Conservation (phyloP, 495 filamentous ascomycete genomes). For the Penicillium herquei region DNA sequence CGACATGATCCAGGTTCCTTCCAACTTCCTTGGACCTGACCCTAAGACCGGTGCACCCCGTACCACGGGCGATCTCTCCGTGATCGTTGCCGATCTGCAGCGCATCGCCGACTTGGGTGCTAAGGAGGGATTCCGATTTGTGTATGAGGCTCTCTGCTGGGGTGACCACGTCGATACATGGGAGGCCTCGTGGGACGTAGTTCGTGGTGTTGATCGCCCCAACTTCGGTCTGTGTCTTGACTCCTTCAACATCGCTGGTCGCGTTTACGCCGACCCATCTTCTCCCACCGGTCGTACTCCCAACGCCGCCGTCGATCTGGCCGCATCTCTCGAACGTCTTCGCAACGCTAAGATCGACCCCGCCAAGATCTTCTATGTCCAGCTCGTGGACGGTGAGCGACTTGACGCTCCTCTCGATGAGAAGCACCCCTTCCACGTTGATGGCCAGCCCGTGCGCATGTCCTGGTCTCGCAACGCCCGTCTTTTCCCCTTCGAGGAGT, state of each 20-base stretch:
- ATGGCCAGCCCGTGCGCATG: conserved; percentile 67
- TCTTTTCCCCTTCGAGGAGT: conserved; percentile 71
- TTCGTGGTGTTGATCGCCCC: conserved; percentile 58
- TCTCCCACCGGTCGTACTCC: conserved; percentile 48
- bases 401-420: conserved; percentile 56
- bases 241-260: conserved; percentile 76
- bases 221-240: conserved; percentile 82
- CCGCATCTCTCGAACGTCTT: conserved; percentile 56
- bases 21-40: conserved; percentile 63
- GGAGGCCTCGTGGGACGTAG: conserved; percentile 72
- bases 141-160: conserved; percentile 77
- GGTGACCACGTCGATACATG: conserved; percentile 70
- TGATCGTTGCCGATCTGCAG: conserved; percentile 64
- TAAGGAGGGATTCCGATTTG: conserved; percentile 57
- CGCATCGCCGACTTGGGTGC: conserved; percentile 65
- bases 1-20: conserved; percentile 72
- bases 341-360: conserved; percentile 54
- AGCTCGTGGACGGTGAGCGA: conserved; percentile 74
- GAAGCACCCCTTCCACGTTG: conserved; percentile 62
- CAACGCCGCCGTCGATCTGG: conserved; percentile 58
- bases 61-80: conserved; percentile 52
- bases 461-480: conserved; percentile 78
- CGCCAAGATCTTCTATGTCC: conserved; percentile 74
- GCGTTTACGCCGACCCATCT: conserved; percentile 71
- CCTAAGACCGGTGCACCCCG: conserved; percentile 25